These are phyloP conservation scores for Huntiella bhutanensis DNA, from an alignment of 2,329 filamentous ascomycete species.

Conservation along the genomic window DNA sequence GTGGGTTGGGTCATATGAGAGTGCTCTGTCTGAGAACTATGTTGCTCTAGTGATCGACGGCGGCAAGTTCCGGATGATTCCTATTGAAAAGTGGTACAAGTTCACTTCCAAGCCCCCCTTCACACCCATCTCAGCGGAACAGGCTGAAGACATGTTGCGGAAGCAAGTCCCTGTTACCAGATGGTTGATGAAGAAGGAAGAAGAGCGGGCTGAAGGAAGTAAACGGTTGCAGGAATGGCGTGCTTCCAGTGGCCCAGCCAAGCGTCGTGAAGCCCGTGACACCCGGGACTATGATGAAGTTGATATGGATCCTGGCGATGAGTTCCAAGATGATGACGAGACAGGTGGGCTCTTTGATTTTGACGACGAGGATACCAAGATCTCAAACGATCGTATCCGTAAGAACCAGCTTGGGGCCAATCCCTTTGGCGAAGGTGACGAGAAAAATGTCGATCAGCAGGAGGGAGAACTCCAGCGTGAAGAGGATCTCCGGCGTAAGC, in stretches of 20 bases:
- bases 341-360: conserved; percentile 55
- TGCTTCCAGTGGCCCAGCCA: conserved; percentile 7
- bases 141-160: conserved; percentile 68
- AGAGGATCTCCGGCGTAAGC: conserved; percentile 46
- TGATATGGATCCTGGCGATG: conserved; percentile 42
- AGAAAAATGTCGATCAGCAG: conserved; percentile 55
- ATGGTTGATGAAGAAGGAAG: conserved; percentile 58
- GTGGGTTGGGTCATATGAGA: conserved; percentile 83
- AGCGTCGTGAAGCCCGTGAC: conserved; percentile 8
- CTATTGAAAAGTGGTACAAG: conserved; percentile 88
- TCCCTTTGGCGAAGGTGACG: conserved; percentile 52
- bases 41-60: conserved; percentile 59
- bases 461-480: conserved; percentile 51
- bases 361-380: conserved; percentile 63
- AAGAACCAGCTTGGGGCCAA: conserved; percentile 75
- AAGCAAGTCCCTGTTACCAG: conserved; percentile 58
- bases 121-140: conserved; percentile 58
- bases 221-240: conserved; percentile 38
- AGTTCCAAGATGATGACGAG: conserved; percentile 82
- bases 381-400: conserved; percentile 52
- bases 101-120: conserved; percentile 68
- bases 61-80: conserved; percentile 62
- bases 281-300: conserved; percentile 45
- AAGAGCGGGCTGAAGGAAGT: conserved; percentile 32
- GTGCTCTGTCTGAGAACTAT: conserved; percentile 68